These are phyloP conservation scores for Powellomyces hirtus DNA, from an alignment of 192 early-diverging fungal species.

Conservation along the genomic window DNA sequence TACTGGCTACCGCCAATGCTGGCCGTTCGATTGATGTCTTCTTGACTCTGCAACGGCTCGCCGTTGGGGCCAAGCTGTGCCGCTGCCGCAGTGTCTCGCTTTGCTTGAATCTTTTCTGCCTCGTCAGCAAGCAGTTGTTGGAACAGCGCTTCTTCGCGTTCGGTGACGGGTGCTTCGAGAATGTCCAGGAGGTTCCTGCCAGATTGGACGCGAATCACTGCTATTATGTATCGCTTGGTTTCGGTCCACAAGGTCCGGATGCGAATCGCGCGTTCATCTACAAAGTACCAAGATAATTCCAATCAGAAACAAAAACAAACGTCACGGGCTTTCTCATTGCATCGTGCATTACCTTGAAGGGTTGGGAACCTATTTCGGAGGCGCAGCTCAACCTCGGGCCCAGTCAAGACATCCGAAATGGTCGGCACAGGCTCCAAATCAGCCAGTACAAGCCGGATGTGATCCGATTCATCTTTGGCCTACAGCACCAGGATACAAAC, in stretches of 20 bases:
- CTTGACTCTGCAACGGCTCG: background rate
- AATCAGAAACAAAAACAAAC: no score
- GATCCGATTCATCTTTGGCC: constrained; percentile 39
- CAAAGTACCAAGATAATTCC: no score
- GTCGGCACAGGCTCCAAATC: constrained; percentile 42
- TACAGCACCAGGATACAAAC: no score
- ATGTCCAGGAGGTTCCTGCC: constrained; percentile 84
- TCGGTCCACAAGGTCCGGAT: constrained; percentile 76
- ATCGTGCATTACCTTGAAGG: constrained; percentile 18
- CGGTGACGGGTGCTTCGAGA: constrained; percentile 68
- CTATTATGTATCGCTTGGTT: constrained; percentile 84
- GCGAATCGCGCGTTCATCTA: constrained; percentile 42
- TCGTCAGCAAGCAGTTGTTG: constrained; percentile 28
- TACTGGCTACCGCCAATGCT: constrained; percentile 3
- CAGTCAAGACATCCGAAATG: constrained; percentile 27
- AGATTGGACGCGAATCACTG: constrained; percentile 81
- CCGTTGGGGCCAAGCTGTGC: background rate
- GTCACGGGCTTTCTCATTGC: no score
- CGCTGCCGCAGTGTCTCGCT: background rate
- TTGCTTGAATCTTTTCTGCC: constrained; percentile 2
- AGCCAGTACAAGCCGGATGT: constrained; percentile 42
- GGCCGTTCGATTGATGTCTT: background rate
- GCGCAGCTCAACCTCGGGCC: constrained; percentile 60
- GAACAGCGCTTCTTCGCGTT: constrained; percentile 68
- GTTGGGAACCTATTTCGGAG: constrained; percentile 72